Evolutionary conservation across 2,329 filamentous ascomycete species (phyloP).

Genomic region (Cladophialophora yegresii): DNA sequence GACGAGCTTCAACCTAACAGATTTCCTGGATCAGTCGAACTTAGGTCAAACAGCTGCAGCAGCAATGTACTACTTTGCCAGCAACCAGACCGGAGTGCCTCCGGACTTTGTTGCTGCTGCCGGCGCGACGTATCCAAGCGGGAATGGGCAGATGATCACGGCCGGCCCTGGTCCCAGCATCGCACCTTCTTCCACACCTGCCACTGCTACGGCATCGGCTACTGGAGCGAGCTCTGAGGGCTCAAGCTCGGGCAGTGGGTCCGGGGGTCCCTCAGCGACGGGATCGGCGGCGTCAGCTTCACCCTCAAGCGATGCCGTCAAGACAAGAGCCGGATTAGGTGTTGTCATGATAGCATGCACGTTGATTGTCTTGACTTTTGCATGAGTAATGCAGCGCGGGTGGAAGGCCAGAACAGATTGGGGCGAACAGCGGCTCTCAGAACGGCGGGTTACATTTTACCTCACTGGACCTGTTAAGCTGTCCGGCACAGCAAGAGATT

Average conservation of each 20-base stretch:
- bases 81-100: conserved; percentile 32
- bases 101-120: conserved; percentile 29
- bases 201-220: conserved; percentile 14
- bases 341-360: not conserved
- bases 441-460: not conserved
- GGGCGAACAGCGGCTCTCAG: not conserved
- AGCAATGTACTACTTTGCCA: conserved; percentile 33
- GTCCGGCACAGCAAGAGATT: not conserved
- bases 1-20: conserved; percentile 28
- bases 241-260: not conserved
- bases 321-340: not conserved
- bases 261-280: not conserved
- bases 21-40: conserved; percentile 28
- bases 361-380: not conserved
- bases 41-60: conserved; percentile 31
- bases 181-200: conserved; percentile 20
- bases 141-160: conserved; percentile 33
- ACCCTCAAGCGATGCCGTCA: not conserved
- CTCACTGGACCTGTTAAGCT: not conserved
- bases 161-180: conserved; percentile 28
- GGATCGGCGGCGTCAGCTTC: not conserved
- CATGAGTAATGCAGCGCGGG: not conserved
- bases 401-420: not conserved
- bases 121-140: conserved; percentile 29
- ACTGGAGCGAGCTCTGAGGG: not conserved